These are phyloP conservation scores for Artemisia argyi DNA, from an alignment of 129 eudicot species.

Conservation along the genomic window DNA sequence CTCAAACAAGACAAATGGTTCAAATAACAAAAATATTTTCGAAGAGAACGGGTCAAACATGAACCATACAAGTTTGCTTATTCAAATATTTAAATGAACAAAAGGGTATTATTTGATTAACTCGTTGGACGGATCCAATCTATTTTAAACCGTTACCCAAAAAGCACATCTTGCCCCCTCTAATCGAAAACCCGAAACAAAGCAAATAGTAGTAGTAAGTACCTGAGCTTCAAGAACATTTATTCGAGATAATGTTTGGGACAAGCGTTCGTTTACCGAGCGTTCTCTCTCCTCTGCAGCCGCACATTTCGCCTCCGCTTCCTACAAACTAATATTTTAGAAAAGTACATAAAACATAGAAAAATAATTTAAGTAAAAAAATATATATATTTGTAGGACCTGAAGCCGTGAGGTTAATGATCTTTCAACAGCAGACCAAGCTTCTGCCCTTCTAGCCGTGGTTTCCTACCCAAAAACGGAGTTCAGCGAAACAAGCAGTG, in stretches of 20 bases:
- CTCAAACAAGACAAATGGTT: conserved; percentile 1
- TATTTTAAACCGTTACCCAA: background rate
- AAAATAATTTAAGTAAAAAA: background rate
- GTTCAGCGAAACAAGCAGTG: background rate
- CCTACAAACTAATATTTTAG: conserved; percentile 45
- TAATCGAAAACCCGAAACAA: conserved; percentile 12
- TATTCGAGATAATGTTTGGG: conserved; percentile 85
- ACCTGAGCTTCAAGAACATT: conserved; percentile 99
- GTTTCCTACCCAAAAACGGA: conserved; percentile 58
- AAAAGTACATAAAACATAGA: conserved; percentile 3
- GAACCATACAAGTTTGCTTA: conserved; percentile 7
- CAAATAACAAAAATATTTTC: background rate
- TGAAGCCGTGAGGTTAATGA: conserved; percentile 81
- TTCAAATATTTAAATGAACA: background rate
- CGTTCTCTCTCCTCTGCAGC: conserved; percentile 90
- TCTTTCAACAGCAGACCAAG: conserved; percentile 95
- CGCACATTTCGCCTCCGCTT: conserved; percentile 94
- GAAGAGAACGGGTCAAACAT: conserved; percentile 4
- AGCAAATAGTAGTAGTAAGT: conserved; percentile 20
- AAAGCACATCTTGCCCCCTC: conserved; percentile 12
- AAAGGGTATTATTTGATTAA: no score
- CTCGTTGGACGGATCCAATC: no score
- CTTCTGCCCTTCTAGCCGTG: conserved; percentile 78
- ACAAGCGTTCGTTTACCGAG: conserved; percentile 76
- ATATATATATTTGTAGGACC: conserved; percentile 36